phyloP scores from a whole-genome alignment of 768 basidiomycete genomes.

The Panaeolus cyanescens region DNA sequence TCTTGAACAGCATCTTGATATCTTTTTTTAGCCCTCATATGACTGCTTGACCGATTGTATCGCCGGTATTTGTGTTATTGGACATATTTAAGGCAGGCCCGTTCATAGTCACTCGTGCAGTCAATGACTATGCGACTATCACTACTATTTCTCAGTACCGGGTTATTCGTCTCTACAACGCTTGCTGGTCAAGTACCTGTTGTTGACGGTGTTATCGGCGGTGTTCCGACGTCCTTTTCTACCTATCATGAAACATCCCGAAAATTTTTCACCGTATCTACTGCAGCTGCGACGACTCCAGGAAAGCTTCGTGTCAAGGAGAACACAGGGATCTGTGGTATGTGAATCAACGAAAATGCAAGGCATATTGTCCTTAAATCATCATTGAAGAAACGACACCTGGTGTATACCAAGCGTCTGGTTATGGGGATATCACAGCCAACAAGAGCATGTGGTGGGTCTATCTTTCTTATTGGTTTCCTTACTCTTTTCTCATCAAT shows the following conservation, averaged over 20 bases:
- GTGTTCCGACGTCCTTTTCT: not conserved
- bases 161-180: not conserved
- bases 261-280: not conserved
- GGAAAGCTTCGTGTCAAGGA: not conserved
- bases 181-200: not conserved
- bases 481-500: no score
- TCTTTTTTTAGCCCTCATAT: no score
- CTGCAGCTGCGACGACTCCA: slow-evolving; percentile 1
- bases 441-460: slow-evolving; percentile 16
- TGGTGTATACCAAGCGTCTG: slow-evolving; percentile 58
- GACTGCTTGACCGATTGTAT: no score
- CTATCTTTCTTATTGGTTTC: not conserved
- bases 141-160: not conserved
- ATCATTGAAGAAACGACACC: slow-evolving; percentile 61
- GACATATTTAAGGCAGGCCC: no score
- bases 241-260: not conserved
- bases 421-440: slow-evolving; percentile 58
- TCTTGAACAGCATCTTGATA: no score
- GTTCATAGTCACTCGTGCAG: no score
- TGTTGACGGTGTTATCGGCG: not conserved
- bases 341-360: no score
- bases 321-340: not conserved
- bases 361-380: no score
- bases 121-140: not conserved
- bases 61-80: no score